A percentile compares a stretch with the other conserved stretches of the same genome.
Evolutionary conservation across 768 basidiomycete species (phyloP).

Genomic region (Leccinum fibrillosum): DNA sequence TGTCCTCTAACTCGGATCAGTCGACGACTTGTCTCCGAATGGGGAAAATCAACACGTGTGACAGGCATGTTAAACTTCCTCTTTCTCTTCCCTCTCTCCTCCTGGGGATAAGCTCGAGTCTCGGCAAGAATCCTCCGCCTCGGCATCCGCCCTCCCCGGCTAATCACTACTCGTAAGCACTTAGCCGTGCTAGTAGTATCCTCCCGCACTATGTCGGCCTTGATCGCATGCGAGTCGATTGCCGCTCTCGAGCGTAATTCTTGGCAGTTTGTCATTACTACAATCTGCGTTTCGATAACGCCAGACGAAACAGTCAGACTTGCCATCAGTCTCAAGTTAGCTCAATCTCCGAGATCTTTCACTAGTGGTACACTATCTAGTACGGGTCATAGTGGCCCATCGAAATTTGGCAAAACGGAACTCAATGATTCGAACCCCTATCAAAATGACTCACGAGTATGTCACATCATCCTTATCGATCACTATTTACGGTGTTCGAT

Average conservation of each 20-base stretch:
- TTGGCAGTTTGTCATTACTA: background rate
- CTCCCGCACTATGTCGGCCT: constrained; percentile 4
- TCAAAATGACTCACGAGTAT: background rate
- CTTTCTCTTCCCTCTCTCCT: constrained; percentile 15
- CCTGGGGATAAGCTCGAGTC: background rate
- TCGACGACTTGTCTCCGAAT: constrained; percentile 6
- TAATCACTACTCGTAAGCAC: background rate
- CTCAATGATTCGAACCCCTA: background rate
- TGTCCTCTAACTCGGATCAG: constrained; percentile 18
- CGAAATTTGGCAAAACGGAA: no score
- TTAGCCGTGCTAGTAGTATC: background rate
- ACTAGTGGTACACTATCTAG: background rate
- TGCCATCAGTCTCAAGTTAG: background rate
- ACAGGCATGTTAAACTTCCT: constrained; percentile 18
- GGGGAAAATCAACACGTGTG: constrained; percentile 24
- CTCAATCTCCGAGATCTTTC: background rate
- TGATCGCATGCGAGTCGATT: background rate
- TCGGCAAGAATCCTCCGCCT: constrained; percentile 5
- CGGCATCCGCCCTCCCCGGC: constrained; percentile 8
- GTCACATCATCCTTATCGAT: constrained; percentile 2
- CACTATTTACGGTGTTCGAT: background rate
- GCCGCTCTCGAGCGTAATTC: background rate
- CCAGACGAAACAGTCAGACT: background rate
- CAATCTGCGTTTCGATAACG: background rate
- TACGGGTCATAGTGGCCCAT: background rate